phyloP scores from a whole-genome alignment of 495 filamentous ascomycete species.

The Podospora australis region DNA sequence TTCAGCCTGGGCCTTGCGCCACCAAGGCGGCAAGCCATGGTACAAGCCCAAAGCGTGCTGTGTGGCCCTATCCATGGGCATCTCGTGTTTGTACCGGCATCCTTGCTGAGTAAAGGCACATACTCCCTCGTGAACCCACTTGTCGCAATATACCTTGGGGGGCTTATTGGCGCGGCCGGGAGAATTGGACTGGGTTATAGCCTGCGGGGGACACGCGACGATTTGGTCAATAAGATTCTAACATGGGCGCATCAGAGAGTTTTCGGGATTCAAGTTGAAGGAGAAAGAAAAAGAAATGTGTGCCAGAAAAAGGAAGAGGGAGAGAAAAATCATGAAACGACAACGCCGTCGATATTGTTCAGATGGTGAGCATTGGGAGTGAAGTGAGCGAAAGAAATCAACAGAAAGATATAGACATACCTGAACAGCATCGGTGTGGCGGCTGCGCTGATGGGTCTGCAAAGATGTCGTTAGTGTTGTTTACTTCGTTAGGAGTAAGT shows the following conservation, averaged over 20 bases:
- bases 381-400: background rate
- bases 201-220: background rate
- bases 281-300: background rate
- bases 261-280: background rate
- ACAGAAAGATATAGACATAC: too few relatives aligned
- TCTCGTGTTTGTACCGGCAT: constrained; percentile 81
- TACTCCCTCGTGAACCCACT: constrained; percentile 77
- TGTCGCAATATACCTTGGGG: constrained; percentile 73
- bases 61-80: constrained; percentile 58
- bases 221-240: background rate
- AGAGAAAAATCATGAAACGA: too few relatives aligned
- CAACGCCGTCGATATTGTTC: too few relatives aligned
- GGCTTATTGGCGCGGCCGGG: constrained; percentile 4
- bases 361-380: background rate
- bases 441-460: background rate
- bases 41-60: constrained; percentile 58
- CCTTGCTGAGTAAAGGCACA: constrained; percentile 82
- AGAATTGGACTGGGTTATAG: background rate
- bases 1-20: constrained; percentile 44
- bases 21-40: constrained; percentile 47
- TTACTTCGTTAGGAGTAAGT: too few relatives aligned
- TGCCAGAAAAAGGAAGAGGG: too few relatives aligned
- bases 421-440: constrained; percentile 26
- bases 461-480: background rate
- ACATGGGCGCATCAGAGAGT: background rate